These are phyloP conservation scores for Medicago ruthenica DNA, from an alignment of 306 rosid genomes.

Conservation along the genomic window DNA sequence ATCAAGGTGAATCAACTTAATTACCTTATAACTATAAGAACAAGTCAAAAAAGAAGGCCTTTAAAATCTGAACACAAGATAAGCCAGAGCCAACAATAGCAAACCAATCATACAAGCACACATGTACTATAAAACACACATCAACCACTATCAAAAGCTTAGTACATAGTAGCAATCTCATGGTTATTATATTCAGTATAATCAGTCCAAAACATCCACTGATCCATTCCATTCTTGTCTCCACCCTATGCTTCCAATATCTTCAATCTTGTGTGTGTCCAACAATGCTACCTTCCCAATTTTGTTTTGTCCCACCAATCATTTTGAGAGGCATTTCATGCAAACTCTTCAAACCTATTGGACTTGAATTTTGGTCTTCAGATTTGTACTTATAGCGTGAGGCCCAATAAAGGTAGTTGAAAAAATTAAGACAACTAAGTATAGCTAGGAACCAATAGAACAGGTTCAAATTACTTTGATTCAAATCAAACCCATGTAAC, in stretches of 20 bases:
- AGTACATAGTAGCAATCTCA: constrained; percentile 27
- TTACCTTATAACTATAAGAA: constrained; percentile 5
- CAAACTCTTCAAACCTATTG: constrained; percentile 32
- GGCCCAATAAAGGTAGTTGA: constrained; percentile 73
- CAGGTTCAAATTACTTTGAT: constrained; percentile 61
- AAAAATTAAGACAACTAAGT: constrained; percentile 72
- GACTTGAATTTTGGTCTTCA: constrained; percentile 38
- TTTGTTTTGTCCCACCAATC: constrained; percentile 32
- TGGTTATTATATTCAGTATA: constrained; percentile 15
- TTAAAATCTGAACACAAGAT: constrained; percentile 20
- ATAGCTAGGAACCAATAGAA: constrained; percentile 85
- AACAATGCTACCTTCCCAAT: constrained; percentile 30
- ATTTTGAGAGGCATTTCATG: constrained; percentile 12
- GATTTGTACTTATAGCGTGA: constrained; percentile 71
- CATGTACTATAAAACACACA: constrained; percentile 25
- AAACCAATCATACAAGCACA: constrained; percentile 44
- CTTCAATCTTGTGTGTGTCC: constrained; percentile 31
- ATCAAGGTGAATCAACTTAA: constrained; percentile 29
- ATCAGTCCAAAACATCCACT: background rate
- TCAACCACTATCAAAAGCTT: constrained; percentile 35
- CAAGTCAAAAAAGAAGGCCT: constrained; percentile 18
- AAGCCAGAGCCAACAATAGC: constrained; percentile 31
- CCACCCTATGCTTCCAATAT: constrained; percentile 7
- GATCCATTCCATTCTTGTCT: constrained; percentile 13
- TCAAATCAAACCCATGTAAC: constrained; percentile 64